phyloP scores from a whole-genome alignment of 768 basidiomycete genomes.

The Podaxis carcinomalis region DNA sequence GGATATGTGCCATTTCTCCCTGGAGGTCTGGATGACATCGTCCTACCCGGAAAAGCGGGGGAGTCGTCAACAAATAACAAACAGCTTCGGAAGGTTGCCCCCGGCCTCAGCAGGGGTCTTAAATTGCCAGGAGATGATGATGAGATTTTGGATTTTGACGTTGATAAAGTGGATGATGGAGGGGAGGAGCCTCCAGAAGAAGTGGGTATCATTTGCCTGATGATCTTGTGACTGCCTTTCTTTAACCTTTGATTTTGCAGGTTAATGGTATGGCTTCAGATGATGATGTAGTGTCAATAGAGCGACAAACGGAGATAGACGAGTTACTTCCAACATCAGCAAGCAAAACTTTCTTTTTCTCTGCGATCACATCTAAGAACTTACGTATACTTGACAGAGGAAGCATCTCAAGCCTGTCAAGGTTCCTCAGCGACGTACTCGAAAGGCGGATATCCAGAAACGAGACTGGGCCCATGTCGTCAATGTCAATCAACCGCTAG shows the following conservation, averaged over 20 bases:
- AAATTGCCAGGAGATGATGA: constrained; percentile 60
- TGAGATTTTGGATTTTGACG: constrained; percentile 34
- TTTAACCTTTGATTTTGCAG: background rate
- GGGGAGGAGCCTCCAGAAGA: constrained; percentile 18
- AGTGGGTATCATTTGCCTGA: constrained; percentile 13
- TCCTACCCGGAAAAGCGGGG: constrained; percentile 22
- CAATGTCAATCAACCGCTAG: constrained; percentile 85
- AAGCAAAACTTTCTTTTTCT: background rate
- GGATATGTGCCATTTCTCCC: constrained; percentile 93
- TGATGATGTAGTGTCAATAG: constrained; percentile 15
- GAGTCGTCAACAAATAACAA: constrained; percentile 28
- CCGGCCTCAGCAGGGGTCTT: constrained; percentile 80
- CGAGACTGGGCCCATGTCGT: constrained; percentile 98
- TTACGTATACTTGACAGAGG: constrained; percentile 31
- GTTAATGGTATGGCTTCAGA: constrained; percentile 10
- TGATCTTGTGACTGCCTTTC: background rate
- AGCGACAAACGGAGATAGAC: constrained; percentile 58
- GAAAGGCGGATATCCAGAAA: constrained; percentile 56
- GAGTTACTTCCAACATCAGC: constrained; percentile 69
- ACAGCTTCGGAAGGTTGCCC: constrained; percentile 67
- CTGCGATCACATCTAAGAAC: background rate
- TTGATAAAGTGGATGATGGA: constrained; percentile 18
- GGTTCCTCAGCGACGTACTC: constrained; percentile 33
- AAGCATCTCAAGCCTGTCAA: constrained; percentile 54
- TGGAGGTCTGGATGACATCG: constrained; percentile 78